Conservation (phyloP, 2,329 filamentous ascomycete genomes). For the Colletotrichum tropicale region DNA sequence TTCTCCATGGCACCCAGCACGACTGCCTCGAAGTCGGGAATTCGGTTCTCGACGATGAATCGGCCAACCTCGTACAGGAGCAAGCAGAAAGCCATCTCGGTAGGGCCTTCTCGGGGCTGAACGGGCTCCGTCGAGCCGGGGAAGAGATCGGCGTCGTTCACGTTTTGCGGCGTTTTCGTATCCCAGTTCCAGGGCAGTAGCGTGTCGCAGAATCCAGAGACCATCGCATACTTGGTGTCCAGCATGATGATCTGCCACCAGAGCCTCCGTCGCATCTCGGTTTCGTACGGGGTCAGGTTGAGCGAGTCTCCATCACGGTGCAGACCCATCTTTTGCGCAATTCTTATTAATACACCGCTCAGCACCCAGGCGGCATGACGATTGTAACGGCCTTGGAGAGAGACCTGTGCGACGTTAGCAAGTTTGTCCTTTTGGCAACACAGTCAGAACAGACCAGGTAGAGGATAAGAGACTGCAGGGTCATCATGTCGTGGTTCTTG, state of each 20-base stretch:
- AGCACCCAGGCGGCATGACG: conserved; percentile 65
- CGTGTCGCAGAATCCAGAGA: conserved; percentile 61
- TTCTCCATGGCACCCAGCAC: conserved; percentile 37
- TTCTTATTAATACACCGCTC: conserved; percentile 64
- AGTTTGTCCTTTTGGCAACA: not conserved
- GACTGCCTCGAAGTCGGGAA: conserved; percentile 46
- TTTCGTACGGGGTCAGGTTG: conserved; percentile 65
- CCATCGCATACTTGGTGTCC: conserved; percentile 60
- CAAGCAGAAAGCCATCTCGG: conserved; percentile 64
- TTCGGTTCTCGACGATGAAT: conserved; percentile 47
- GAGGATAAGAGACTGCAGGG: conserved; percentile 63
- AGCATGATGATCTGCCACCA: conserved; percentile 70
- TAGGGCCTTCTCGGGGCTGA: conserved; percentile 58
- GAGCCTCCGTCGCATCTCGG: conserved; percentile 69
- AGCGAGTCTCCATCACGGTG: conserved; percentile 65
- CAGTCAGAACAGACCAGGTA: conserved; percentile 50
- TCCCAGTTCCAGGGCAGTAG: conserved; percentile 59
- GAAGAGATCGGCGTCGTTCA: conserved; percentile 64
- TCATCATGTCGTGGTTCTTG: conserved; percentile 60
- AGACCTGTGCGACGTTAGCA: conserved; percentile 43
- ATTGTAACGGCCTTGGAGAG: conserved; percentile 62
- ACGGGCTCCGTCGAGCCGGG: conserved; percentile 57
- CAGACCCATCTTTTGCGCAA: conserved; percentile 71
- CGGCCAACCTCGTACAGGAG: conserved; percentile 54
- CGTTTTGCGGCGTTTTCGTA: conserved; percentile 59